A percentile compares a stretch with the other conserved stretches of the same genome.
Conservation (phyloP, 371 early-diverging fungal genomes). For the Mortierella sp. region DNA sequence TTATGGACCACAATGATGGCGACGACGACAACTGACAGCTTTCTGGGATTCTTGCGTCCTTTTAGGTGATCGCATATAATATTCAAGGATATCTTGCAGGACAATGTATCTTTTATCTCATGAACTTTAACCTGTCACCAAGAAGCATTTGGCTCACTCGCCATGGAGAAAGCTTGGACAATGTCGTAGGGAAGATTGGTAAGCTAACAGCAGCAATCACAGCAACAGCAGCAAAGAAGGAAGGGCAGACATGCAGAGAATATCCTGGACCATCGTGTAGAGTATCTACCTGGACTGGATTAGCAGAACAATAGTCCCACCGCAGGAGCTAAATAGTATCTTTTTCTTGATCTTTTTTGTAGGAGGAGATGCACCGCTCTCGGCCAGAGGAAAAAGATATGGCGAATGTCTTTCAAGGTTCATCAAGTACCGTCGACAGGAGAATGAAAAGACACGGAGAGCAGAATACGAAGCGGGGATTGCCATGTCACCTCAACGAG, state of each 20-base stretch:
- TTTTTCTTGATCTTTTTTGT: conserved; percentile 18
- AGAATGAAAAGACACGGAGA: conserved; percentile 25
- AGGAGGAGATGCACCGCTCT: conserved; percentile 84
- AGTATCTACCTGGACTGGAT: too few relatives aligned
- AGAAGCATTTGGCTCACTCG: conserved; percentile 84
- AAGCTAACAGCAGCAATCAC: neutral
- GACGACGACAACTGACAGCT: too few relatives aligned
- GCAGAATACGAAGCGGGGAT: conserved; percentile 47
- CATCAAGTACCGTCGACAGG: conserved; percentile 54
- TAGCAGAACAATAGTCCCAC: too few relatives aligned
- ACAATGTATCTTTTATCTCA: conserved; percentile 88
- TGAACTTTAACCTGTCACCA: conserved; percentile 79
- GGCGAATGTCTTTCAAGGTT: conserved; percentile 74
- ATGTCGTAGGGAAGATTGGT: conserved; percentile 66
- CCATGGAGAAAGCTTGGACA: conserved; percentile 82
- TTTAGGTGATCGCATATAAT: conserved; percentile 80
- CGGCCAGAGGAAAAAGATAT: conserved; percentile 70
- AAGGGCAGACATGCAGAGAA: neutral
- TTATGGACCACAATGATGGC: too few relatives aligned
- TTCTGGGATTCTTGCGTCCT: neutral
- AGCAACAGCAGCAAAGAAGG: neutral
- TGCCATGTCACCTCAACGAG: conserved; percentile 49
- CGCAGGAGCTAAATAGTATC: neutral
- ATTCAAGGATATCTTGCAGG: conserved; percentile 84
- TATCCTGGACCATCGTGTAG: too few relatives aligned